Evolutionary conservation across 176 grass and related monocot genomes (phyloP).

Genomic region (Oryza meyeriana): DNA sequence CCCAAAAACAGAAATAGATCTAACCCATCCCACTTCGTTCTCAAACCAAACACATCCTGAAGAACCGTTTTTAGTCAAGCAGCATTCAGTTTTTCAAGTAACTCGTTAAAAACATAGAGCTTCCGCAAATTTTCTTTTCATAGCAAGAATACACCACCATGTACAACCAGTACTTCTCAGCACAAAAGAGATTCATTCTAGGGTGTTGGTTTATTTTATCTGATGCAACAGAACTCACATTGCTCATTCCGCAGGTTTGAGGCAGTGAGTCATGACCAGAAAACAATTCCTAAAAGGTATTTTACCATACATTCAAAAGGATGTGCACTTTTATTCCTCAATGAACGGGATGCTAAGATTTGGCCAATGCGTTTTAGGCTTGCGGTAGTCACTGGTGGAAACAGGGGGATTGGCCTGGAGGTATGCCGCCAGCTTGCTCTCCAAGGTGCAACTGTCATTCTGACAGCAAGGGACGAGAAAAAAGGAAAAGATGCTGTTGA

Average conservation of each 20-base stretch:
- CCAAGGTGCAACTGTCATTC: slow-evolving; percentile 47
- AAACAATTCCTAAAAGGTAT: slow-evolving; percentile 32
- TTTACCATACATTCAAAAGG: not conserved
- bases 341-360: not conserved
- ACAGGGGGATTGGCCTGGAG: slow-evolving; percentile 64
- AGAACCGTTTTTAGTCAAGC: not conserved
- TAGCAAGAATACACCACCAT: not conserved
- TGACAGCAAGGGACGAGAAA: slow-evolving; percentile 69
- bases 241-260: slow-evolving; percentile 5
- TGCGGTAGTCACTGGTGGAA: slow-evolving; percentile 70
- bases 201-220: no score
- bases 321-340: not conserved
- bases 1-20: no score
- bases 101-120: not conserved
- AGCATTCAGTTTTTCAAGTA: not conserved
- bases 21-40: no score
- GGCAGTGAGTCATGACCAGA: not conserved
- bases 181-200: not conserved
- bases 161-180: not conserved
- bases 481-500: slow-evolving; percentile 40
- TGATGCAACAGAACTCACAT: not conserved
- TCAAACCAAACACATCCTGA: no score
- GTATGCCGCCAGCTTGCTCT: slow-evolving; percentile 51
- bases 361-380: slow-evolving; percentile 21
- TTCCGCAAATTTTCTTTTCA: not conserved